Percentiles rank a stretch among this genome's conserved stretches.
These are phyloP conservation scores for Apiotrichum siamense DNA, from an alignment of 1,284 basidiomycete genomes.

Conservation along the genomic window DNA sequence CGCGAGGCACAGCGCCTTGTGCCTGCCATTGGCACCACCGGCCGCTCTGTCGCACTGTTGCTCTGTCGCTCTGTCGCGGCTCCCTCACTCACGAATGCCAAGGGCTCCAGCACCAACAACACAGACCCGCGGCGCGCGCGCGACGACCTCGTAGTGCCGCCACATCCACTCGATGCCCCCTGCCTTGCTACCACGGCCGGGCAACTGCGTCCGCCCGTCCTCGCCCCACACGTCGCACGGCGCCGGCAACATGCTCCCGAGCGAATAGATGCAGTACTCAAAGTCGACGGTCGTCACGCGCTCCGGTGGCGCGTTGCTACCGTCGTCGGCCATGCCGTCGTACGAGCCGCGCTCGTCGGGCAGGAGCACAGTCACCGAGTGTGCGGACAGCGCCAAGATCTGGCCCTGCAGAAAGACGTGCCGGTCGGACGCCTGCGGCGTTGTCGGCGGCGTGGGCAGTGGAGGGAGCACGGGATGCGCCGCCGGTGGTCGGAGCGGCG, in stretches of 20 bases:
- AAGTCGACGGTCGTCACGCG: constrained; percentile 36
- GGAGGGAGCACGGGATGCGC: background rate
- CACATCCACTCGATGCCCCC: constrained; percentile 29
- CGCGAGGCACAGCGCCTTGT: no score
- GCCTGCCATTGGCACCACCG: no score
- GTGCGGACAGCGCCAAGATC: constrained; percentile 50
- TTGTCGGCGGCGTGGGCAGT: constrained; percentile 5
- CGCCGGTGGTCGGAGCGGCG: background rate
- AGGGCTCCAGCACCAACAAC: constrained; percentile 51
- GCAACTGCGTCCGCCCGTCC: constrained; percentile 16
- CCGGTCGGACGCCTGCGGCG: background rate
- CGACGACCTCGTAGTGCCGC: constrained; percentile 29
- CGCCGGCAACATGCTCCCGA: constrained; percentile 43
- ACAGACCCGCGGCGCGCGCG: constrained; percentile 41
- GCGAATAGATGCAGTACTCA: constrained; percentile 49
- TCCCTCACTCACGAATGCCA: constrained; percentile 50
- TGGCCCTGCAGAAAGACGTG: constrained; percentile 51
- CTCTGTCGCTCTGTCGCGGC: no score
- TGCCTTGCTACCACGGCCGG: constrained; percentile 33
- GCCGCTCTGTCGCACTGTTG: no score
- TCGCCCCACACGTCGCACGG: constrained; percentile 45
- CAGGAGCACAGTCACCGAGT: constrained; percentile 51
- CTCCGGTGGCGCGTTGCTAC: background rate
- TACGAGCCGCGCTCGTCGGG: constrained; percentile 10
- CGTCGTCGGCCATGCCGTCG: constrained; percentile 9